Conservation (phyloP, 305 asterid genomes). For the Solanum aculeatissimum region DNA sequence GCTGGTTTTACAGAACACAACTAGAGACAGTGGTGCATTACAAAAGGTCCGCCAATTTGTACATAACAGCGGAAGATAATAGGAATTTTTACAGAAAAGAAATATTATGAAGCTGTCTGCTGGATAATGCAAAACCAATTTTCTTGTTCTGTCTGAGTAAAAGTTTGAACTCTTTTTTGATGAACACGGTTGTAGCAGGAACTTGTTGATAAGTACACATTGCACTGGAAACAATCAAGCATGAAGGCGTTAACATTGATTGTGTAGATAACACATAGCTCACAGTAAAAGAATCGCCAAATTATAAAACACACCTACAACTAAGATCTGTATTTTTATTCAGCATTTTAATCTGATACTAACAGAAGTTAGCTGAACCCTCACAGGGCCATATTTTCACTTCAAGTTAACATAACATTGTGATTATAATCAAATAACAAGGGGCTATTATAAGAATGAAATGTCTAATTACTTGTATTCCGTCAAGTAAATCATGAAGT, state of each 20-base stretch:
- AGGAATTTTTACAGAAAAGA: neutral
- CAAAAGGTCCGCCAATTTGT: neutral
- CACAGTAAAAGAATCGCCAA: neutral
- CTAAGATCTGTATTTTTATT: neutral
- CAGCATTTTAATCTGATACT: neutral
- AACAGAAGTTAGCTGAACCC: neutral
- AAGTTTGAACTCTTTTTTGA: neutral
- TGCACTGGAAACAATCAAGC: neutral
- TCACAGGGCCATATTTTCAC: neutral
- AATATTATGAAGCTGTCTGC: neutral
- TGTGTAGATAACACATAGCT: neutral
- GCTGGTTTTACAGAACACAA: neutral
- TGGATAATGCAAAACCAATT: neutral
- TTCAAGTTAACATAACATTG: neutral
- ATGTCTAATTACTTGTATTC: conserved; percentile 64
- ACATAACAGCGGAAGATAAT: neutral
- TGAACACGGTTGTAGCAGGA: neutral
- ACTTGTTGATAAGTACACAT: neutral
- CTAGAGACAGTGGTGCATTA: neutral
- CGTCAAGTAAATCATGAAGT: conserved; percentile 92
- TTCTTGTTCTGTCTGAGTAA: neutral
- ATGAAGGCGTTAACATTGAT: neutral
- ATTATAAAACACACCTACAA: neutral
- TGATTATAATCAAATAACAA: neutral
- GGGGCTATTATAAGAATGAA: neutral